A percentile compares a stretch with the other conserved stretches of the same genome.
Conservation (phyloP, 2,329 filamentous ascomycete genomes). For the Neobulgaria alba region DNA sequence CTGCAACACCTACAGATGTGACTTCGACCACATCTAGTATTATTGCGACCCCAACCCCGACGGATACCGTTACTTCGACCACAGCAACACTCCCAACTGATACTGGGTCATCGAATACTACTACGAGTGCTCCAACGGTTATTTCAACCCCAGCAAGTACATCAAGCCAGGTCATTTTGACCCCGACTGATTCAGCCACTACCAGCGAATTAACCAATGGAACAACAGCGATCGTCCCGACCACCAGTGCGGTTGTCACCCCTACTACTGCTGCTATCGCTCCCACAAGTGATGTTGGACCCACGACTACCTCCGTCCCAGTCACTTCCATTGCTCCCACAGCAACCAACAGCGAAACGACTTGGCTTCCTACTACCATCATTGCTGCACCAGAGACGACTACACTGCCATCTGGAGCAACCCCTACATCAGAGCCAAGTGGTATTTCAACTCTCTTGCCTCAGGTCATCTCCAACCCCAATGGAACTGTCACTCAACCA, state of each 20-base stretch:
- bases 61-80: not conserved
- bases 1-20: not conserved
- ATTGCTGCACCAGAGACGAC: constrained; percentile 19
- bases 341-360: constrained; percentile 18
- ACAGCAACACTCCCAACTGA: not conserved
- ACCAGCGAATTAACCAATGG: constrained; percentile 60
- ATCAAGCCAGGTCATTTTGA: not conserved
- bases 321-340: constrained; percentile 17
- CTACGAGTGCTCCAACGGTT: too few species aligned
- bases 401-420: constrained; percentile 8
- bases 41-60: not conserved
- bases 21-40: not conserved
- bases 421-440: constrained; percentile 15
- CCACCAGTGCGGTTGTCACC: too few species aligned
- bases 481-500: constrained; percentile 15
- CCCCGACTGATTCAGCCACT: not conserved
- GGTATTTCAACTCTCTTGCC: constrained; percentile 22
- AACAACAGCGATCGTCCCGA: too few species aligned
- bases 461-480: constrained; percentile 24
- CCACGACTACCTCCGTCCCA: constrained; percentile 3
- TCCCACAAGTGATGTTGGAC: constrained; percentile 4
- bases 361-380: constrained; percentile 23
- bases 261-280: constrained; percentile 6
- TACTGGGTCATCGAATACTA: too few species aligned
- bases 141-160: not conserved